These are phyloP conservation scores for Paratinospora sagittata DNA, from an alignment of 164 flowering plant genomes.

Conservation along the genomic window DNA sequence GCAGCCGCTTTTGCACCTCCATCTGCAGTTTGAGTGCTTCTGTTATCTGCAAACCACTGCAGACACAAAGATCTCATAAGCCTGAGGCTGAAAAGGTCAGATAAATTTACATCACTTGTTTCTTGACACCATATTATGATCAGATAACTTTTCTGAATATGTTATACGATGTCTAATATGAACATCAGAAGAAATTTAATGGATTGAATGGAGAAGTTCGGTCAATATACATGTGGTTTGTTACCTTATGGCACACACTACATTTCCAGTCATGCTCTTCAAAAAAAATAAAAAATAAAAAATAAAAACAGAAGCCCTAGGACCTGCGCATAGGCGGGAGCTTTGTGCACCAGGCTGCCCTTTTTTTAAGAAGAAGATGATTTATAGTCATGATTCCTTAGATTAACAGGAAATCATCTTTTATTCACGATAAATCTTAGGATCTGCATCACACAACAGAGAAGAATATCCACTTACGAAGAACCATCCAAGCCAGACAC, in stretches of 20 bases:
- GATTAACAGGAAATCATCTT: neutral
- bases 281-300: too few relatives aligned
- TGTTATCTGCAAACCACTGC: constrained; percentile 82
- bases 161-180: neutral
- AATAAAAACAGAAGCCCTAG: too few relatives aligned
- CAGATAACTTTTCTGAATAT: neutral
- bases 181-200: neutral
- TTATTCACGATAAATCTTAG: neutral
- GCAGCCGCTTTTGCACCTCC: constrained; percentile 91
- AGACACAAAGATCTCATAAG: constrained; percentile 9
- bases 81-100: neutral
- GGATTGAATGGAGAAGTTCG: neutral
- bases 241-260: neutral
- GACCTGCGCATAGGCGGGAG: too few relatives aligned
- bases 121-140: neutral
- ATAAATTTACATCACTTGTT: neutral
- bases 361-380: too few relatives aligned
- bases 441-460: constrained; percentile 2
- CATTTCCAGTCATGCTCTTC: neutral
- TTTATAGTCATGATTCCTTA: neutral
- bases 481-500: constrained; percentile 59
- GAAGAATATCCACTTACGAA: constrained; percentile 57
- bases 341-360: too few relatives aligned
- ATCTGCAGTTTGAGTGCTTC: constrained; percentile 91
- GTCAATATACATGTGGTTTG: neutral